A percentile compares a stretch with the other conserved stretches of the same genome.
phyloP scores from a whole-genome alignment of 768 basidiomycete species.

The Podaxis rugospora region DNA sequence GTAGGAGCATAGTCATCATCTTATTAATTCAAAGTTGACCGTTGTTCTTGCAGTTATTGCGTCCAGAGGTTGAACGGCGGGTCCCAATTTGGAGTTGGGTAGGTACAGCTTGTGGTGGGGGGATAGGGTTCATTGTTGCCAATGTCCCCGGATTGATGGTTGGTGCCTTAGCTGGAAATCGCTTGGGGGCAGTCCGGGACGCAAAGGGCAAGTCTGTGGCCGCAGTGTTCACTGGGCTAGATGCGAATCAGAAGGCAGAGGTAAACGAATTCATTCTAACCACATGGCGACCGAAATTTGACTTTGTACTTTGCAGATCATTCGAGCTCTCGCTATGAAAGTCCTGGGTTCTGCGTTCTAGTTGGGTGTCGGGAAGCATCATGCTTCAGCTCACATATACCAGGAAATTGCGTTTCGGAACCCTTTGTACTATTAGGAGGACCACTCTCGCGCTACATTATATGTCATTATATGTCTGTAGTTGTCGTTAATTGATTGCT shows the following conservation, averaged over 20 bases:
- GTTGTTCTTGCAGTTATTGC: conserved; percentile 47
- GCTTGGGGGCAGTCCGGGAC: conserved; percentile 87
- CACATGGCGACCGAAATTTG: neutral
- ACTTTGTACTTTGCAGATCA: conserved; percentile 44
- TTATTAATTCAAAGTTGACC: conserved; percentile 2
- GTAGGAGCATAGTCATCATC: conserved; percentile 31
- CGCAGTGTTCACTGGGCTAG: conserved; percentile 77
- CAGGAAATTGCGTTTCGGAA: neutral
- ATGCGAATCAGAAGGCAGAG: conserved; percentile 81
- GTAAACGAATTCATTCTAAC: conserved; percentile 33
- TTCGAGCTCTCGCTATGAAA: conserved; percentile 78
- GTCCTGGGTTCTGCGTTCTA: conserved; percentile 62
- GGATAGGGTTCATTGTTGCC: conserved; percentile 57
- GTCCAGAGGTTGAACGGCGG: conserved; percentile 74
- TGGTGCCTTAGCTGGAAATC: conserved; percentile 84
- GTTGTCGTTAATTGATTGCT: neutral
- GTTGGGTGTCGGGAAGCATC: neutral
- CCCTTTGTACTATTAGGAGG: neutral
- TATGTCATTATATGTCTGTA: neutral
- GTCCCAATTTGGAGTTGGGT: conserved; percentile 74
- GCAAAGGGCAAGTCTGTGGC: conserved; percentile 95
- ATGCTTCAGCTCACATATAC: neutral
- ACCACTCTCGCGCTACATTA: neutral
- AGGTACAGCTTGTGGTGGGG: conserved; percentile 70
- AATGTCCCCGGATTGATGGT: conserved; percentile 85